Conservation (phyloP, 164 flowering plant species). For the Stephania yunnanensis region DNA sequence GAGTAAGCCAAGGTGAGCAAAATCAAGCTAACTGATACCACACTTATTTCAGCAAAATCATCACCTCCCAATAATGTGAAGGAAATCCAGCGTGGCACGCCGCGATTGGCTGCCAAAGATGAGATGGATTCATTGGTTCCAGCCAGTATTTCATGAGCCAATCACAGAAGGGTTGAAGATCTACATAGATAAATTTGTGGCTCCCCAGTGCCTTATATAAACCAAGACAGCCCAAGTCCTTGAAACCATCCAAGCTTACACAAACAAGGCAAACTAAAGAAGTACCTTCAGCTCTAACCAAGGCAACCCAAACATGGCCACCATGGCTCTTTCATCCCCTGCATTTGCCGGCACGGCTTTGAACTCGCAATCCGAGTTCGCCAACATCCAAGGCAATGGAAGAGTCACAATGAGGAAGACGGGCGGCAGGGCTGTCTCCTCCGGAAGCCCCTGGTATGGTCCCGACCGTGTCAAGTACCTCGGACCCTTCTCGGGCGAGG, state of each 20-base stretch:
- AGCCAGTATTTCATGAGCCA: background rate
- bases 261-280: background rate
- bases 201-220: background rate
- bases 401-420: conserved; percentile 10
- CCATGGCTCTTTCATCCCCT: background rate
- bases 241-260: background rate
- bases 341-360: background rate
- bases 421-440: conserved; percentile 3
- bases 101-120: background rate
- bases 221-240: background rate
- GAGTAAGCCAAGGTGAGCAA: background rate
- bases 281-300: background rate
- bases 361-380: background rate
- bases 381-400: background rate
- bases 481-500: conserved; percentile 11
- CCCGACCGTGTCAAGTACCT: conserved; percentile 12
- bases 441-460: conserved; percentile 13
- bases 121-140: background rate
- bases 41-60: background rate
- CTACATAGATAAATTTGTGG: background rate
- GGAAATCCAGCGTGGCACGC: background rate
- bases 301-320: background rate
- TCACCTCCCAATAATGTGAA: background rate
- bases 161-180: background rate
- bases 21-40: background rate